Evolutionary conservation across 805 yeast species (phyloP), one percentile per base, ranked within the genome.

Genomic region (Blastobotrys attinorum): DNA sequence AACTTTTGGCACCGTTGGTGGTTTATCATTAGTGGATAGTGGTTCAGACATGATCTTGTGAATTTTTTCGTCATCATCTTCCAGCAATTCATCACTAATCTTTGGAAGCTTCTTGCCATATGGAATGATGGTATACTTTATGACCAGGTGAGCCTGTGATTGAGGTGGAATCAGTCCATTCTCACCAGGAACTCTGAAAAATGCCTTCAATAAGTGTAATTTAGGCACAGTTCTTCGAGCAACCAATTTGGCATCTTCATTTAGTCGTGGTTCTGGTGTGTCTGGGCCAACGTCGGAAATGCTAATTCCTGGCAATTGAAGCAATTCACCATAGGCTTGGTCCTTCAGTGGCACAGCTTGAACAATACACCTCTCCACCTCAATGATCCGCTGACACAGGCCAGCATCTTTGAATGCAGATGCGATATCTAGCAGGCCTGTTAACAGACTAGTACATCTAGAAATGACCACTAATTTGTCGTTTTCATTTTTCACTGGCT

Each of bases 181-280:
- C 67, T 89, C 97, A 27, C 97, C 97, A 3, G 96, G 90, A 35
- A 90, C 96, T 49, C 74, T 72, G 65, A 87, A 87, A 46, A 75
- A 77, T 35, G 94, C 81, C 41, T 75, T 76, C 22, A 88, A 51
- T 13, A 88, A 66, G 55, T 81, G 77, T 40, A 89, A 62, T 37
- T 70, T 63, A 35, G 97, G 96, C 27, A 88, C 75, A 25, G 72
- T 67, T 2, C 73, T 59, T 1, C 53, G 48, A 33, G 52, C 55
- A 10, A 47, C 40, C 16, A 42, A 34, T 20, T 32, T 18, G 21
- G 54, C 48, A 2, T 40, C 39, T 11, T 43, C 43, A n/a, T 46
- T 32, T 13, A 48, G 48, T 7, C 40, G 22, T 15, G 39, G 41
- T 6, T 25, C 53, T n/a, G n/a, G n/a, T 21, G 40, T 42, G 31